Evolutionary conservation across 2,329 filamentous ascomycete genomes (phyloP).

Genomic region (Aureobasidium sp.): DNA sequence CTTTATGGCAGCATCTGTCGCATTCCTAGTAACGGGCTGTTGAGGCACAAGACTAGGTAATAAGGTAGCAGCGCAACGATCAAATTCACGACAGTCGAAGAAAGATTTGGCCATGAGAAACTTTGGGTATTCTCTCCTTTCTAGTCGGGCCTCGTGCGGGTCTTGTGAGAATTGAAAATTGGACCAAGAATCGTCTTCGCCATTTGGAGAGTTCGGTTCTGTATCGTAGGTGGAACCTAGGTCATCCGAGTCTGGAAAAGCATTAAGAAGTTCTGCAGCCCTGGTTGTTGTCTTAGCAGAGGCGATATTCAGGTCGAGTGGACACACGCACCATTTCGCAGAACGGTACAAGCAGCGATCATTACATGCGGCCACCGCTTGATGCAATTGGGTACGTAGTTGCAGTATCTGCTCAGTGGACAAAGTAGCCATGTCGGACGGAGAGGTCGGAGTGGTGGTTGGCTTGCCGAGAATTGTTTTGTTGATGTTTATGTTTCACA

Average conservation of each 20-base stretch:
- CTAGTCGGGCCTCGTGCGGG: constrained; percentile 49
- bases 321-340: constrained; percentile 71
- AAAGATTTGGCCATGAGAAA: constrained; percentile 89
- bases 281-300: constrained; percentile 40
- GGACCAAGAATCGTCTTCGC: neutral
- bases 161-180: constrained; percentile 13
- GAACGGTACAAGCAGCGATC: constrained; percentile 94
- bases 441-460: neutral
- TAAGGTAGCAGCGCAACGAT: constrained; percentile 85
- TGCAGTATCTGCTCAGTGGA: constrained; percentile 45
- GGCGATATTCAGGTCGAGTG: constrained; percentile 19
- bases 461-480: neutral
- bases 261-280: constrained; percentile 88
- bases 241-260: constrained; percentile 55
- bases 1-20: constrained; percentile 39
- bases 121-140: constrained; percentile 70
- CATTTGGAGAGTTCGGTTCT: constrained; percentile 44
- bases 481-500: constrained; percentile 5
- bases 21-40: constrained; percentile 24
- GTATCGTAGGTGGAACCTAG: constrained; percentile 47
- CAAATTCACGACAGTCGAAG: constrained; percentile 92
- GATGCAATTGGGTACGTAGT: constrained; percentile 68
- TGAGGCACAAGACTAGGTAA: constrained; percentile 63
- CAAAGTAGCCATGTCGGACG: constrained; percentile 23
- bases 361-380: constrained; percentile 82